Conservation (phyloP, 768 basidiomycete species). For the Filobasidium floriforme region DNA sequence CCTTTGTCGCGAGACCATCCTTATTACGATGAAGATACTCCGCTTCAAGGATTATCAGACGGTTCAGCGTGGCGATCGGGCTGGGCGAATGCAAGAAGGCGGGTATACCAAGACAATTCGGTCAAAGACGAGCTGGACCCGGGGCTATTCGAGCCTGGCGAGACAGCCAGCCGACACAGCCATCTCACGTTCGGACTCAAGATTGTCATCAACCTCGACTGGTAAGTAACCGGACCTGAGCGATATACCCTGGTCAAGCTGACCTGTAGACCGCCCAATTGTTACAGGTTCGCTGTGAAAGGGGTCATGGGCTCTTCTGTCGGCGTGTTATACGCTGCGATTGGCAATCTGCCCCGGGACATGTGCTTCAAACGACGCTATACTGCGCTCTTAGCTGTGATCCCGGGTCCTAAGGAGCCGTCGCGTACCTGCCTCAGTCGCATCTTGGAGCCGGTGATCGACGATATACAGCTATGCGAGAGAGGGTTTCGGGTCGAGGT, state of each 20-base stretch:
- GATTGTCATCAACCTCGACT: slow-evolving; percentile 8
- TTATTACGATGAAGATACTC: background rate
- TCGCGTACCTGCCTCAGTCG: background rate
- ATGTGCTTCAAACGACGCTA: slow-evolving; percentile 7
- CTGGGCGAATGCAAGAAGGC: background rate
- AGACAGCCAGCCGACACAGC: background rate
- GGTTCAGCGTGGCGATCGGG: background rate
- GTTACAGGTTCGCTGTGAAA: background rate
- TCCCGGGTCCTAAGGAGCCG: slow-evolving; percentile 2
- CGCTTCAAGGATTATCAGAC: background rate
- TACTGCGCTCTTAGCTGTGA: slow-evolving; percentile 1
- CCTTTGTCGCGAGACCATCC: background rate
- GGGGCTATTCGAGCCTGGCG: background rate
- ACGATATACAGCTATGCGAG: slow-evolving; percentile 2
- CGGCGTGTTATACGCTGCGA: slow-evolving; percentile 1
- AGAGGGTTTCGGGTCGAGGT: background rate
- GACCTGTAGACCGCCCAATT: background rate
- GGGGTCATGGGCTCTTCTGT: background rate
- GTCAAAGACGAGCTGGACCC: background rate
- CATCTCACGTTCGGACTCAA: background rate
- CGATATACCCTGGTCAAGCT: background rate
- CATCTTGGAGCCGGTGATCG: slow-evolving; percentile 1
- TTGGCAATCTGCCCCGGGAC: too few relatives aligned
- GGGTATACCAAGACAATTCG: background rate
- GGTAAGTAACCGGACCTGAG: background rate